Percentiles rank a stretch among this genome's conserved stretches.
Evolutionary conservation across 495 filamentous ascomycete genomes (phyloP).

Genomic region (Neurospora tetraspora): DNA sequence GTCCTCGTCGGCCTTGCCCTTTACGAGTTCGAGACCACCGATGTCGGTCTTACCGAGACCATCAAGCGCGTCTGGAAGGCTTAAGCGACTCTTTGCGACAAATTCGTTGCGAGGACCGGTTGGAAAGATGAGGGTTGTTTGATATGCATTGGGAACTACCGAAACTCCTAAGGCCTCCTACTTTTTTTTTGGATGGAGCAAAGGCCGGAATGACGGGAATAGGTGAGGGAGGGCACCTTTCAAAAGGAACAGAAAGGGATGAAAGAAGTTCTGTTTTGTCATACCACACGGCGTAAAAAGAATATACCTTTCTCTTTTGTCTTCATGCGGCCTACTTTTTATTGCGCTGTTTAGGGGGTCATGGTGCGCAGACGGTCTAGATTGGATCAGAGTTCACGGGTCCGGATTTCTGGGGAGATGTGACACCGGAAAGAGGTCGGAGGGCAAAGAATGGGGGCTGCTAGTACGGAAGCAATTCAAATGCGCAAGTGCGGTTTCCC

Average conservation of each 20-base stretch:
- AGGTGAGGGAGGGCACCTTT: not conserved
- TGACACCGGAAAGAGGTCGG: not conserved
- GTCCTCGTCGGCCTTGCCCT: conserved; percentile 74
- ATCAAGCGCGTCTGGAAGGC: conserved; percentile 81
- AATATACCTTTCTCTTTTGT: not conserved
- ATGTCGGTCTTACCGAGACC: conserved; percentile 86
- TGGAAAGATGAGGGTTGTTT: not conserved
- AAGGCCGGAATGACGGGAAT: not conserved
- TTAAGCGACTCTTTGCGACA: conserved; percentile 13
- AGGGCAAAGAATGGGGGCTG: not conserved
- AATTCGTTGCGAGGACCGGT: not conserved
- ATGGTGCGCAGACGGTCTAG: not conserved
- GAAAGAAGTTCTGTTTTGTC: not conserved
- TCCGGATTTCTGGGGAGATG: not conserved
- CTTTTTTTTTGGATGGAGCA: not conserved
- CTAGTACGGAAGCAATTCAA: not conserved
- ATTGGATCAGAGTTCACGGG: not conserved
- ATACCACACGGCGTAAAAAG: not conserved
- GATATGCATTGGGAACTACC: conserved; percentile 3
- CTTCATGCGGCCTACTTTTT: not conserved
- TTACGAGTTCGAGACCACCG: conserved; percentile 99
- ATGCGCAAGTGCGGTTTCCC: not conserved
- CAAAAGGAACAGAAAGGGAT: not conserved
- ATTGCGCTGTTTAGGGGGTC: not conserved
- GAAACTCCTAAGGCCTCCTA: not conserved